phyloP scores from a whole-genome alignment of 176 grass and related monocot species.

The Aegilops umbellulata region DNA sequence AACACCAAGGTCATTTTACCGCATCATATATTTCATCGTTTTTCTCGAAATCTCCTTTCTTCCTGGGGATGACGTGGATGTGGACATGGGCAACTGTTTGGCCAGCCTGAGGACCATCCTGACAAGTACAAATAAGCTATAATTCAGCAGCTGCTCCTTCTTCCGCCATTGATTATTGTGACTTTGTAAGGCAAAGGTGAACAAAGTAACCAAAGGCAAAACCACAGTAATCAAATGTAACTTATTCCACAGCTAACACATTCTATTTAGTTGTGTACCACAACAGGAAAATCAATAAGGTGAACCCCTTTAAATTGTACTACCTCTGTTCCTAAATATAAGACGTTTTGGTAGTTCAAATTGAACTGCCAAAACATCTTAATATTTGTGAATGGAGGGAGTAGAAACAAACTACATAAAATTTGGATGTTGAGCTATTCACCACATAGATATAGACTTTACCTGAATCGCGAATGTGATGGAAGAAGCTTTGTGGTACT shows the following conservation, averaged over 20 bases:
- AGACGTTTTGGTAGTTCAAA: too few relatives aligned
- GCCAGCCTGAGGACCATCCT: conserved; percentile 93
- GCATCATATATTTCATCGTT: conserved; percentile 98
- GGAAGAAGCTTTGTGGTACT: conserved; percentile 82
- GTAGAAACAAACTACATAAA: not conserved
- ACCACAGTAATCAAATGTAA: not conserved
- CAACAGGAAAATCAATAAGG: not conserved
- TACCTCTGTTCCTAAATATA: too few relatives aligned
- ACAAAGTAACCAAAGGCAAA: not conserved
- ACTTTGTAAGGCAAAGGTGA: not conserved
- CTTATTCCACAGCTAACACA: not conserved
- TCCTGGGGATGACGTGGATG: conserved; percentile 87
- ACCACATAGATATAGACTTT: conserved; percentile 16
- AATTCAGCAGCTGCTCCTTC: not conserved
- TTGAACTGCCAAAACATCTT: too few relatives aligned
- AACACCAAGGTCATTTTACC: conserved; percentile 31
- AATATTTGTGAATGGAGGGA: too few relatives aligned
- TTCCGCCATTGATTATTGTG: not conserved
- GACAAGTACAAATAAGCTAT: conserved; percentile 8
- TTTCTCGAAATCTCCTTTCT: conserved; percentile 83
- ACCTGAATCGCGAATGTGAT: conserved; percentile 88
- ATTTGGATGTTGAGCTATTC: not conserved
- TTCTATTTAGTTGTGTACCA: not conserved
- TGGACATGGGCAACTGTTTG: conserved; percentile 98
- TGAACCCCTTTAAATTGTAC: too few relatives aligned